Base-by-base conservation (phyloP, 176 grass and related monocot genomes). In the Cenchrus purpureus region DNA sequence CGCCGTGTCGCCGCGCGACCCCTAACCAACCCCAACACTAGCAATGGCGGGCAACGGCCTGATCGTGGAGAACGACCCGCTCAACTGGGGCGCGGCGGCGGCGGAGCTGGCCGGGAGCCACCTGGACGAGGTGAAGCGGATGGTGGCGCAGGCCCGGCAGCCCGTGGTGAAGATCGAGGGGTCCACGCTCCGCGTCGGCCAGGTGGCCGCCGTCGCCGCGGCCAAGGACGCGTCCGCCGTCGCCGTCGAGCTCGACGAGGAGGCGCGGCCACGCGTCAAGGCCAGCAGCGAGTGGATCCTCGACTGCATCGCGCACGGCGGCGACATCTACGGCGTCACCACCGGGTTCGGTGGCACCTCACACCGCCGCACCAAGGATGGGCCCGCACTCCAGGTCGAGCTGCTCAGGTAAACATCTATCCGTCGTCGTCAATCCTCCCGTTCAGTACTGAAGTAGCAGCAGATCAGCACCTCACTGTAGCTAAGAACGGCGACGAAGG, bases 271-370 rank as follows among this genome's bases (percentile, higher is more conserved):
- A 40, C 82, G 96, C 44, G 96, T 98, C 56, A 93, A 91, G 80
- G 93, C 87, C 70, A 95, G 93, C 82, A 98, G 87, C 77, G 89
- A 89, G 44, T 95, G 96, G 96, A 91, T 98, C 78, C 65, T 98
- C 68, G 88, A 89, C 70, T 92, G 96, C 82, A 55, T 98, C 91
- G 83, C 78, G 9, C 82, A 91, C 22, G 96, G 96, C 56, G 94
- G 90, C 62, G 96, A 98, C 82, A 95, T 94, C 89, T 98, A 98
- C 65, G 96, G 96, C 42, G 93, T 98, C 68, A 98, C 96, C 66
- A 98, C 96, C 19, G 96, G 96, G 4, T 98, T 98, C 71, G 96
- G 96, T 1, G 96, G 93, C 74, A 98, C 96, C 29, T 98, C 93
- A 10, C 96, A 98, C 87, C 80, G 96, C 17, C 88, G 96, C 56